phyloP scores from a whole-genome alignment of 163 green algal species.

The Chloromonas sp. region DNA sequence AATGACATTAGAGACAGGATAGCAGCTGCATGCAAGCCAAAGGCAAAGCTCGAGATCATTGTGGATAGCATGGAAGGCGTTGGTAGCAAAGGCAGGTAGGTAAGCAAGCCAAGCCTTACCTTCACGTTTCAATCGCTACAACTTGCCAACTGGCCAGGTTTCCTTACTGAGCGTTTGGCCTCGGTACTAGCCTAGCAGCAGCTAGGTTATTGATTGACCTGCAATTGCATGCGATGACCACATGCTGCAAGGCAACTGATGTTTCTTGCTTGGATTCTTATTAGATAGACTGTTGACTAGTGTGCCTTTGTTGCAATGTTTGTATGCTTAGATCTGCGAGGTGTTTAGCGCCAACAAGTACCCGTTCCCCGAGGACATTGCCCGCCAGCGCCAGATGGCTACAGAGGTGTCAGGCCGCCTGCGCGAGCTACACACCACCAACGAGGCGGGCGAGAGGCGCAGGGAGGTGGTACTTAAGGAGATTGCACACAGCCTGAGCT shows the following conservation, averaged over 20 bases:
- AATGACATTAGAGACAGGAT: neutral
- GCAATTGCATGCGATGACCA: too few relatives aligned
- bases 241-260: neutral
- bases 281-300: neutral
- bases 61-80: too few relatives aligned
- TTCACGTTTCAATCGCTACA: too few relatives aligned
- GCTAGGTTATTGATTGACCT: too few relatives aligned
- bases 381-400: conserved; percentile 83
- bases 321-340: conserved; percentile 80
- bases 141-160: too few relatives aligned
- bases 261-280: neutral
- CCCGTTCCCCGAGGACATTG: conserved; percentile 90
- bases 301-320: neutral
- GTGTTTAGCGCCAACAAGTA: conserved; percentile 95
- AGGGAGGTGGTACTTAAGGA: conserved; percentile 69
- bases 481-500: conserved; percentile 51
- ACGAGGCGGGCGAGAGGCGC: conserved; percentile 76
- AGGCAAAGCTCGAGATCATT: neutral
- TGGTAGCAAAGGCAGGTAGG: too few relatives aligned
- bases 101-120: too few relatives aligned
- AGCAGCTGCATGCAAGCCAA: neutral
- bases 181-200: too few relatives aligned
- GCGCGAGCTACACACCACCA: conserved; percentile 87
- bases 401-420: conserved; percentile 74
- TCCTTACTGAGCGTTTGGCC: too few relatives aligned